Evolutionary conservation across 805 yeast species (phyloP).

Genomic region (Suhomyces xylopsoci): DNA sequence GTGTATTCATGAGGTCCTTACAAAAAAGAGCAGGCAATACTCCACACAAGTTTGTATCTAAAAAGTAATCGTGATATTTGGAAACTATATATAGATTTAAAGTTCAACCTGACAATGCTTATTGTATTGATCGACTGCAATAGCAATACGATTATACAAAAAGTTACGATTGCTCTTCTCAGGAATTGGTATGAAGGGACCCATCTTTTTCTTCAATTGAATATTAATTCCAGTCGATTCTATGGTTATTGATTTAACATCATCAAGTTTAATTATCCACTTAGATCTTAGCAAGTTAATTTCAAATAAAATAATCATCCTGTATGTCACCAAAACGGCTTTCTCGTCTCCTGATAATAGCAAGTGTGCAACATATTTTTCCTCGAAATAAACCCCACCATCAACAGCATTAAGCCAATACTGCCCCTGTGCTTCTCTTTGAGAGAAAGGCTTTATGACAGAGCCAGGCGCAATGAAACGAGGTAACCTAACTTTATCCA

Average conservation of each 20-base stretch:
- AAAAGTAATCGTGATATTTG: background rate
- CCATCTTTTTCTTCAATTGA: conserved; percentile 49
- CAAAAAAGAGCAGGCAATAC: conserved; percentile 46
- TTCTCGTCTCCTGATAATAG: conserved; percentile 77
- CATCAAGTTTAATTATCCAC: conserved; percentile 70
- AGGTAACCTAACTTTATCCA: conserved; percentile 80
- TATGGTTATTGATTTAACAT: conserved; percentile 66
- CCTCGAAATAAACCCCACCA: conserved; percentile 73
- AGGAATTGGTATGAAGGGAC: conserved; percentile 73
- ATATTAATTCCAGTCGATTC: conserved; percentile 79
- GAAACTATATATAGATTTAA: conserved; percentile 14
- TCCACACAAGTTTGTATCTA: conserved; percentile 7
- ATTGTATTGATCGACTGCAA: conserved; percentile 81
- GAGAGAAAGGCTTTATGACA: conserved; percentile 69
- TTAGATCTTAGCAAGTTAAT: conserved; percentile 56
- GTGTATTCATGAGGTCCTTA: conserved; percentile 41
- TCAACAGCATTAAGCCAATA: conserved; percentile 81
- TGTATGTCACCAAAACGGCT: conserved; percentile 72
- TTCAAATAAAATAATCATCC: conserved; percentile 63
- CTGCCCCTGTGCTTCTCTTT: conserved; percentile 91
- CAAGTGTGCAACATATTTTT: conserved; percentile 81
- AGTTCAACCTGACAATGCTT: conserved; percentile 56
- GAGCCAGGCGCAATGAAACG: conserved; percentile 70
- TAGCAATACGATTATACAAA: conserved; percentile 67
- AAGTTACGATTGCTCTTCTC: conserved; percentile 61